These are phyloP conservation scores for Penicillium angulare DNA, from an alignment of 495 filamentous ascomycete species.

Conservation along the genomic window DNA sequence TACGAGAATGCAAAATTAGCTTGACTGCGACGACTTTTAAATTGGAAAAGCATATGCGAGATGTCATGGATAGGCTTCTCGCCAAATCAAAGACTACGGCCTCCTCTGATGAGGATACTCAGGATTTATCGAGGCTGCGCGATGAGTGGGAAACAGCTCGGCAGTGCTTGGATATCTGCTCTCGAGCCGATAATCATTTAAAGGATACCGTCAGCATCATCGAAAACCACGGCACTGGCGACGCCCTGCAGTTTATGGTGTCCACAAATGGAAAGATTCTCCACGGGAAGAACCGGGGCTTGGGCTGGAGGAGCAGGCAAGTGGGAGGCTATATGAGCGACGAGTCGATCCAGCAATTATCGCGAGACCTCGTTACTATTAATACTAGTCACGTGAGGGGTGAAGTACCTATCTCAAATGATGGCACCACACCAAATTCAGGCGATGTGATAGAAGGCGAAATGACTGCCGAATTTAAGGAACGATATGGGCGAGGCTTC, in stretches of 20 bases:
- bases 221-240: slow-evolving; percentile 38
- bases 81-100: slow-evolving; percentile 28
- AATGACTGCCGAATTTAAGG: slow-evolving; percentile 25
- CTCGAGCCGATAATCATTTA: slow-evolving; percentile 30
- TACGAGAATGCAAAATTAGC: slow-evolving; percentile 41
- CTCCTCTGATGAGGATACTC: slow-evolving; percentile 29
- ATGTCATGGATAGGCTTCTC: slow-evolving; percentile 31
- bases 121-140: slow-evolving; percentile 32
- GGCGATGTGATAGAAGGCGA: slow-evolving; percentile 5
- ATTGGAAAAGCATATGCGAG: slow-evolving; percentile 35
- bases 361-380: slow-evolving; percentile 31
- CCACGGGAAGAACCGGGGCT: slow-evolving; percentile 35
- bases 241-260: slow-evolving; percentile 42
- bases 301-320: slow-evolving; percentile 41
- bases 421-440: slow-evolving; percentile 1
- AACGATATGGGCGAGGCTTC: slow-evolving; percentile 35
- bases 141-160: slow-evolving; percentile 40
- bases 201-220: slow-evolving; percentile 34
- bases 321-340: slow-evolving; percentile 41
- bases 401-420: too few species aligned
- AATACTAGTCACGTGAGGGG: slow-evolving; percentile 11
- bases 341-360: slow-evolving; percentile 37
- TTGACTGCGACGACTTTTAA: slow-evolving; percentile 26
- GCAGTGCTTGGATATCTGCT: slow-evolving; percentile 38
- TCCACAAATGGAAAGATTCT: slow-evolving; percentile 37